phyloP scores from a whole-genome alignment of 2,329 filamentous ascomycete genomes.

The Myriosclerotinia curreyana region DNA sequence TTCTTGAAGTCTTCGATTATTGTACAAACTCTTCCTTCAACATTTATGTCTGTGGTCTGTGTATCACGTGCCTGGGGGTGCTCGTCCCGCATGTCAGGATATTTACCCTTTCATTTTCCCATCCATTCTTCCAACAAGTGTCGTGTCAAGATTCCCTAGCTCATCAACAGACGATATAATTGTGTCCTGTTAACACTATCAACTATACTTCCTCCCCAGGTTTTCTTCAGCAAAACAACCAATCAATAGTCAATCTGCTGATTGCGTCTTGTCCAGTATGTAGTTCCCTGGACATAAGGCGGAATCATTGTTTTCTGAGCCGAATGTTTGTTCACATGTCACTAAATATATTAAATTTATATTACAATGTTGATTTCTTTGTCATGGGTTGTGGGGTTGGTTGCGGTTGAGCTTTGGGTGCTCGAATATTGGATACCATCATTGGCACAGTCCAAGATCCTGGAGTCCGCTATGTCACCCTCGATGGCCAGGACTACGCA shows the following conservation, averaged over 20 bases:
- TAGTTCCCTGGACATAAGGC: neutral
- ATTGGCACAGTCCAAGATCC: neutral
- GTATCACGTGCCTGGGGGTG: neutral
- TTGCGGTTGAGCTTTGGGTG: neutral
- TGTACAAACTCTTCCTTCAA: too few species aligned
- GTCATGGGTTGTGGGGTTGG: neutral
- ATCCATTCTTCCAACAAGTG: constrained; percentile 11
- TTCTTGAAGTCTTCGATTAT: too few species aligned
- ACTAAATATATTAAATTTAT: constrained; percentile 5
- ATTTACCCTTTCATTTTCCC: constrained; percentile 12
- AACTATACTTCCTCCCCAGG: neutral
- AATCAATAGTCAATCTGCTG: neutral
- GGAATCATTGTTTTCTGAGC: constrained; percentile 4
- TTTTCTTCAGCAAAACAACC: neutral
- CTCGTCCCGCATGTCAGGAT: neutral
- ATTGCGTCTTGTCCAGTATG: neutral
- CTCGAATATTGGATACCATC: neutral
- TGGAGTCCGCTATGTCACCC: neutral
- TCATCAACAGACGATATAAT: neutral
- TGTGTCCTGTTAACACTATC: neutral
- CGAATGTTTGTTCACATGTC: constrained; percentile 13
- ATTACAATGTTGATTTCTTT: neutral
- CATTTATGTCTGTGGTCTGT: neutral
- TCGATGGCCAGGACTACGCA: too few species aligned
- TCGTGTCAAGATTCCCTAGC: neutral